Evolutionary conservation across 345 rosid species (phyloP).

Genomic region (Arabis alpina): DNA sequence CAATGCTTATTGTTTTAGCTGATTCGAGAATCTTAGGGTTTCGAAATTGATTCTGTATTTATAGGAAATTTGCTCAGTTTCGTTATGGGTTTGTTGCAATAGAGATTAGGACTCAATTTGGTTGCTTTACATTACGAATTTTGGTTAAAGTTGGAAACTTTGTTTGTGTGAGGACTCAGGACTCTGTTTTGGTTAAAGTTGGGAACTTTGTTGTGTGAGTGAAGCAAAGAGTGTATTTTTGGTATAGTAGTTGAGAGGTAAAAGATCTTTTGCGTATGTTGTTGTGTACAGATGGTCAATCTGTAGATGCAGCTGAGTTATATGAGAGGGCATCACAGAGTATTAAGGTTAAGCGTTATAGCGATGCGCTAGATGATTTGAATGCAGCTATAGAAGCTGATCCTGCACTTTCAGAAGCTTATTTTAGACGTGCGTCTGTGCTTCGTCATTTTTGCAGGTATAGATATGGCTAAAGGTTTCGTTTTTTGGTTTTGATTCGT

Average conservation of each 20-base stretch:
- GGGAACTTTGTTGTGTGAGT: slow-evolving; percentile 24
- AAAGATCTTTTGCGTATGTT: background rate
- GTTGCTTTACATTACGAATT: slow-evolving; percentile 1
- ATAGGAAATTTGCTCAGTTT: background rate
- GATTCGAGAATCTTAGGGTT: slow-evolving; percentile 16
- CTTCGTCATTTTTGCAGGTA: slow-evolving; percentile 96
- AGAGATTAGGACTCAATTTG: slow-evolving; percentile 16
- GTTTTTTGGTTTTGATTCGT: slow-evolving; percentile 2
- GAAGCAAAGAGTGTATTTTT: slow-evolving; percentile 20
- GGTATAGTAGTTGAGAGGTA: background rate
- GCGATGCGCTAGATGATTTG: slow-evolving; percentile 89
- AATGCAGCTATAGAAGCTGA: slow-evolving; percentile 93
- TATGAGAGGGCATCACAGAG: slow-evolving; percentile 78
- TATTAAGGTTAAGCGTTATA: slow-evolving; percentile 76
- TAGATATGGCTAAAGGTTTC: background rate
- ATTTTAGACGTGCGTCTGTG: slow-evolving; percentile 73
- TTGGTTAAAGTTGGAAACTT: slow-evolving; percentile 1
- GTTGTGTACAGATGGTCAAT: slow-evolving; percentile 59
- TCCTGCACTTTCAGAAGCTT: slow-evolving; percentile 90
- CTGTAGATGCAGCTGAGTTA: slow-evolving; percentile 67
- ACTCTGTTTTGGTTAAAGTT: background rate
- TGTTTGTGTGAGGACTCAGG: slow-evolving; percentile 2
- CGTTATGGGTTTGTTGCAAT: slow-evolving; percentile 10
- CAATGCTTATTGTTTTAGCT: slow-evolving; percentile 25
- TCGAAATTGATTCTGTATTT: background rate